A percentile compares a stretch with the other conserved stretches of the same genome.
Evolutionary conservation across 768 basidiomycete genomes (phyloP).

Genomic region (Lentinula guzmanii): DNA sequence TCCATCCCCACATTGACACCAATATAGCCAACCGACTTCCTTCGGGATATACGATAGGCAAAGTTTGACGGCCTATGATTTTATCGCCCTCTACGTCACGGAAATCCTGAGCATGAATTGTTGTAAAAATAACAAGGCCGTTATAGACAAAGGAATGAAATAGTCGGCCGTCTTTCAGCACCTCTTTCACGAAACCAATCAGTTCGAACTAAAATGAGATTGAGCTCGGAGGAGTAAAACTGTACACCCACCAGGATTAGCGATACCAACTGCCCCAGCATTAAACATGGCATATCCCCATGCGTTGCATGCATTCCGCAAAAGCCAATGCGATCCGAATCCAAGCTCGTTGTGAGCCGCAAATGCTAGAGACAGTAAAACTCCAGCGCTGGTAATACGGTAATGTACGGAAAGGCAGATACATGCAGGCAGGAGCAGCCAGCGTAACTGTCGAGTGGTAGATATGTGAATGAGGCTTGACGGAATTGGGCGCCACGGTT

Average conservation of each 20-base stretch:
- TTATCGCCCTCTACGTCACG: conserved; percentile 17
- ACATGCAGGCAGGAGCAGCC: conserved; percentile 20
- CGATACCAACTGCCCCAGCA: conserved; percentile 10
- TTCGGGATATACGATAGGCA: conserved; percentile 14
- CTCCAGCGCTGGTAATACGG: conserved; percentile 10
- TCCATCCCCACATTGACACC: conserved; percentile 9
- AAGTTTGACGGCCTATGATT: conserved; percentile 13
- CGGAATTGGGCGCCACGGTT: conserved; percentile 25
- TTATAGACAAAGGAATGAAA: conserved; percentile 3
- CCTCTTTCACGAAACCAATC: neutral
- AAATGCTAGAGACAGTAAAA: conserved; percentile 13
- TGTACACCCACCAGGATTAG: neutral
- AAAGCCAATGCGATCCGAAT: conserved; percentile 6
- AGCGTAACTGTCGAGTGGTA: conserved; percentile 18
- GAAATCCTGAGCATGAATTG: conserved; percentile 21
- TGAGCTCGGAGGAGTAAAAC: neutral
- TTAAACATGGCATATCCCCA: conserved; percentile 9
- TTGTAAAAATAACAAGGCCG: conserved; percentile 12
- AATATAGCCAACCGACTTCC: conserved; percentile 7
- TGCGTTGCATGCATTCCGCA: conserved; percentile 9
- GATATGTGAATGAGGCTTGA: conserved; percentile 18
- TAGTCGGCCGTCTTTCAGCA: conserved; percentile 8
- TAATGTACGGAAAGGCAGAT: conserved; percentile 7
- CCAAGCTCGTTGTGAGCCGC: conserved; percentile 20
- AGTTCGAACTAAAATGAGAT: too few relatives aligned